These are phyloP conservation scores for Diaporthe citriasiana DNA, from an alignment of 2,329 filamentous ascomycete genomes.

Conservation along the genomic window DNA sequence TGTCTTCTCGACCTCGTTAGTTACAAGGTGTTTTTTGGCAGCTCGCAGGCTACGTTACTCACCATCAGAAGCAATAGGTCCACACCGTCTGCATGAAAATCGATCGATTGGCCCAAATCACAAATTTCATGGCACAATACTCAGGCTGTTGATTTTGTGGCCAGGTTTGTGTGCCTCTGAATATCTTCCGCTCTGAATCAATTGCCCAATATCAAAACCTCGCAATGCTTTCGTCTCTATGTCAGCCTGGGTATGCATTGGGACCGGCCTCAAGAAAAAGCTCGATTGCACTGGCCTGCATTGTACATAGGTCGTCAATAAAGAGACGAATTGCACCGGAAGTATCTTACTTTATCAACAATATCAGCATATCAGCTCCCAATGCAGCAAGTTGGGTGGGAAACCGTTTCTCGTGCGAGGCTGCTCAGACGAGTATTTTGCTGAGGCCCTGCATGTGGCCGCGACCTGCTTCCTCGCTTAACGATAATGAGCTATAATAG, in stretches of 20 bases:
- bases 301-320: not conserved
- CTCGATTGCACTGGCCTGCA: not conserved
- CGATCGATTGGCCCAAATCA: not conserved
- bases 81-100: not conserved
- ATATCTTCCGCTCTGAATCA: not conserved
- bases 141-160: not conserved
- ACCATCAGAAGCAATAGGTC: not conserved
- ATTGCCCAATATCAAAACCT: not conserved
- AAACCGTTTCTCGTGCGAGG: not conserved
- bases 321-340: too few relatives aligned
- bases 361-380: not conserved
- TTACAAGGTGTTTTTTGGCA: not conserved
- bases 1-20: not conserved
- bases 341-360: not conserved
- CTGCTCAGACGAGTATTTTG: not conserved
- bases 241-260: not conserved
- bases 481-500: too few relatives aligned
- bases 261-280: not conserved
- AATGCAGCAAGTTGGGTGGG: not conserved
- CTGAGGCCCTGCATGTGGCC: too few relatives aligned
- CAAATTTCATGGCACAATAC: too few relatives aligned
- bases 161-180: not conserved
- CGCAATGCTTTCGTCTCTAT: too few relatives aligned
- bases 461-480: not conserved
- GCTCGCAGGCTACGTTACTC: not conserved